Evolutionary conservation across 108 stramenopile genomes (phyloP).

Genomic region (Cyclotella choctawhatcheeana): DNA sequence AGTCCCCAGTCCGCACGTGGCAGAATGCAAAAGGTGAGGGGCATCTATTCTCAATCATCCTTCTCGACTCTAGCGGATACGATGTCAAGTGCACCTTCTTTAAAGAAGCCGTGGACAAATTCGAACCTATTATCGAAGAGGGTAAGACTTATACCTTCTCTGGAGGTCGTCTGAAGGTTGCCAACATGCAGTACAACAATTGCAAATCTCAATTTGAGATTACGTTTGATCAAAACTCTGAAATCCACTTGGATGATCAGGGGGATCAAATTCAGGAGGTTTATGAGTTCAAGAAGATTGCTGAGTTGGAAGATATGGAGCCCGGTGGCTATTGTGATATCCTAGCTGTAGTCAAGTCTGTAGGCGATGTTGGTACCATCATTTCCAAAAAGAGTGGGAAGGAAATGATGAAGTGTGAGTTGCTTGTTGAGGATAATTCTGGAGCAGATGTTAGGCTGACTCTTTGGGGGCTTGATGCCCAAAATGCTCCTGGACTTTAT

Average conservation of each 20-base stretch:
- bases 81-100: constrained; percentile 97
- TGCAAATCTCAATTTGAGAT: constrained; percentile 93
- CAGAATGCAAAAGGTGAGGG: constrained; percentile 95
- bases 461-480: constrained; percentile 86
- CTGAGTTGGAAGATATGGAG: constrained; percentile 62
- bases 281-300: constrained; percentile 85
- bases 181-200: constrained; percentile 93
- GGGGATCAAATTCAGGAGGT: constrained; percentile 68
- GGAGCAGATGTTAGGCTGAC: constrained; percentile 88
- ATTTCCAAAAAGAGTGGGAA: constrained; percentile 83
- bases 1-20: constrained; percentile 91
- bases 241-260: constrained; percentile 80
- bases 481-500: constrained; percentile 55
- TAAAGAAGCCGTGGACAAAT: constrained; percentile 95
- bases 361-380: constrained; percentile 67
- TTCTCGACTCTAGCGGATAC: constrained; percentile 84
- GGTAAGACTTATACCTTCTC: constrained; percentile 93
- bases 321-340: constrained; percentile 81
- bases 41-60: constrained; percentile 82
- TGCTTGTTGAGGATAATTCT: constrained; percentile 90
- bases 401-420: constrained; percentile 90
- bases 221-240: constrained; percentile 92
- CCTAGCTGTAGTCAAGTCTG: constrained; percentile 84
- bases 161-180: constrained; percentile 93
- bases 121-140: constrained; percentile 79